Base-by-base conservation (phyloP, 2,329 filamentous ascomycete species). In the Thermoascus crustaceus region DNA sequence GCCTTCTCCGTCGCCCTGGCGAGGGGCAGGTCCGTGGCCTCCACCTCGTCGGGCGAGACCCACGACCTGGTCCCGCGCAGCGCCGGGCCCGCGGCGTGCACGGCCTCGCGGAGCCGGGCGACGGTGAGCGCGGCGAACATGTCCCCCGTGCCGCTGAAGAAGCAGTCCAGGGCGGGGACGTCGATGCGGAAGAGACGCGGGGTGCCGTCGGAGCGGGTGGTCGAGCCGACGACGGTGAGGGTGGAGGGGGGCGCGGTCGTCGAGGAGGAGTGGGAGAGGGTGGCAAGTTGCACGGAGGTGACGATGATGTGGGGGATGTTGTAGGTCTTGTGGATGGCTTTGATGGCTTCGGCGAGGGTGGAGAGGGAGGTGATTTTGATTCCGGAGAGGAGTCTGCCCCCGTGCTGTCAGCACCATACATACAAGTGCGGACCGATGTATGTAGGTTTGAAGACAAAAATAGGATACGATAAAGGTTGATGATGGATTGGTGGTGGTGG, bases 121-220 rank as follows among this genome's bases (percentile, higher is more conserved):
- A 94, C 78, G 55, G 86, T 87, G 30, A 98, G 72, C 5, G 89
- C 89, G 19, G 87, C 89, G 55, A 98, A 96, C 89, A 98, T 95
- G 66, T 98, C 91, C 30, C 91, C 91, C 0, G 93, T 96, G 25
- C 91, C 91, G 50, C 83, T 87, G 64, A 96, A 98, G 70, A 91
- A 94, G 63, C 87, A 85, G 55, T 94, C 84, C 40, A 95, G 80
- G 18, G 82, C 76, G 0, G 89, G 87, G 38, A 95, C 85, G 37
- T 83, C 78, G 52, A 96, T 80, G 52, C 82, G 80, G 70, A 96
- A 98, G 34, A 89, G 73, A n/a, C 91, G 80, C 0, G 89, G 78
- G 26, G 69, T 70, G 45, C 77, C 75, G 35, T 71, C 64, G 1
- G 74, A 79, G 33, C 53, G 50, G 54, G 79, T 80, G 11, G 80